Conservation (phyloP, 495 filamentous ascomycete genomes). For the Podospora comata region DNA sequence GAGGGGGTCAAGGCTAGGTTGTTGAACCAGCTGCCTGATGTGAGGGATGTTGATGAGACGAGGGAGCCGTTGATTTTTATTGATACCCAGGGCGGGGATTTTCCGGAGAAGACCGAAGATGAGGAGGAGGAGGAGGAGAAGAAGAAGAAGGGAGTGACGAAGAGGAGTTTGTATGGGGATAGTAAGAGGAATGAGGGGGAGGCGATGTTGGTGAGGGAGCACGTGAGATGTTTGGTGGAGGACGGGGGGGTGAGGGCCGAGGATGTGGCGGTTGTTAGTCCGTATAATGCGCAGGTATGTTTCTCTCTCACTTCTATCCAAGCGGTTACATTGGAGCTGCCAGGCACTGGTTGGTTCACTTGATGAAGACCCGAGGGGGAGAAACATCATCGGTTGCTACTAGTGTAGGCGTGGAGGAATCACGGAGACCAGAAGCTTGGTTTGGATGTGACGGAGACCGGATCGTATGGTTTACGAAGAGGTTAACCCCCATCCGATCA, state of each 20-base stretch:
- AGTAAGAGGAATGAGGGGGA: slow-evolving; percentile 95
- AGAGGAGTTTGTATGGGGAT: slow-evolving; percentile 61
- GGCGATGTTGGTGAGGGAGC: slow-evolving; percentile 70
- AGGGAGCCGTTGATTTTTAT: slow-evolving; percentile 84
- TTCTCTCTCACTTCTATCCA: neutral
- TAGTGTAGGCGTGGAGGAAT: too few species aligned
- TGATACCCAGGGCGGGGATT: slow-evolving; percentile 94
- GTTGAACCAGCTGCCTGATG: slow-evolving; percentile 68
- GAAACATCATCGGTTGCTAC: too few species aligned
- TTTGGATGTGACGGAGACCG: too few species aligned
- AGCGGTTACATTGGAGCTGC: too few species aligned
- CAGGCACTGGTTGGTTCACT: too few species aligned
- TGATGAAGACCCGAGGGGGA: too few species aligned
- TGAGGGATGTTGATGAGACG: slow-evolving; percentile 83
- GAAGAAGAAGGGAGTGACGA: slow-evolving; percentile 29
- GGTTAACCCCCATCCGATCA: too few species aligned
- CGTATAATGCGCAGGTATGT: slow-evolving; percentile 87
- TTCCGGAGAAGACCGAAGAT: slow-evolving; percentile 50
- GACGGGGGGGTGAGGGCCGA: slow-evolving; percentile 68
- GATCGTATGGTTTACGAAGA: too few species aligned
- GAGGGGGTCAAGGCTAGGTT: slow-evolving; percentile 71
- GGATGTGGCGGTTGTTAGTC: slow-evolving; percentile 91
- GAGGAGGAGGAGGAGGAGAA: slow-evolving; percentile 11
- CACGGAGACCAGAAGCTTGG: too few species aligned
- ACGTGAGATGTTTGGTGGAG: slow-evolving; percentile 70